Percentiles rank a stretch among this genome's conserved stretches.
Conservation (phyloP, 257 asterid genomes). For the Salvia hispanica region DNA sequence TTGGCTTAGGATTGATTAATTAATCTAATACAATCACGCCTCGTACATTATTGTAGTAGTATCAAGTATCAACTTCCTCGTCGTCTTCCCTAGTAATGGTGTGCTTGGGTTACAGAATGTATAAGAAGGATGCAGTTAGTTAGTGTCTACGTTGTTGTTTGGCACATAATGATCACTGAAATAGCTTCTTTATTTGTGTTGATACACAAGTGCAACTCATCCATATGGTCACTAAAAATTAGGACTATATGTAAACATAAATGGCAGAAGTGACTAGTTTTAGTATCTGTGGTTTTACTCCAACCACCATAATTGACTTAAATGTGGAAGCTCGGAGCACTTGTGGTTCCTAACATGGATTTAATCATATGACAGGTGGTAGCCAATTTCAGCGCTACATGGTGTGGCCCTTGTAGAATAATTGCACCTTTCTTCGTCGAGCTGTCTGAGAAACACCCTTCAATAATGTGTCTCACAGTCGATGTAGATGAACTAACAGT, state of each 20-base stretch:
- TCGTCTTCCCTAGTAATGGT: neutral
- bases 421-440: slow-evolving; percentile 85
- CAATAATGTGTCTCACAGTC: slow-evolving; percentile 73
- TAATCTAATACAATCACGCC: too few species aligned
- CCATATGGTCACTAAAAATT: neutral
- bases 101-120: neutral
- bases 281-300: neutral
- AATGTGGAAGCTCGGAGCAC: slow-evolving; percentile 7
- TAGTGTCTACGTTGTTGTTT: too few species aligned
- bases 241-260: neutral
- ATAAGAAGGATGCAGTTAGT: neutral
- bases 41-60: too few species aligned
- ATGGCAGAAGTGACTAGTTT: neutral
- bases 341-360: slow-evolving; percentile 25
- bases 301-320: slow-evolving; percentile 1
- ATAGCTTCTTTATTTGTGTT: neutral
- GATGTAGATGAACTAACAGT: slow-evolving; percentile 94
- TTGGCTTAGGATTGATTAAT: too few species aligned
- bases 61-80: neutral
- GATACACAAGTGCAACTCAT: neutral
- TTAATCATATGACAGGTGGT: slow-evolving; percentile 39
- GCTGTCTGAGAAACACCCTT: slow-evolving; percentile 79
- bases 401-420: slow-evolving; percentile 98
- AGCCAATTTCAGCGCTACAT: slow-evolving; percentile 93
- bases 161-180: neutral